A percentile compares a stretch with the other conserved stretches of the same genome.
phyloP scores from a whole-genome alignment of 2,329 filamentous ascomycete genomes.

The Penicillium sp. region DNA sequence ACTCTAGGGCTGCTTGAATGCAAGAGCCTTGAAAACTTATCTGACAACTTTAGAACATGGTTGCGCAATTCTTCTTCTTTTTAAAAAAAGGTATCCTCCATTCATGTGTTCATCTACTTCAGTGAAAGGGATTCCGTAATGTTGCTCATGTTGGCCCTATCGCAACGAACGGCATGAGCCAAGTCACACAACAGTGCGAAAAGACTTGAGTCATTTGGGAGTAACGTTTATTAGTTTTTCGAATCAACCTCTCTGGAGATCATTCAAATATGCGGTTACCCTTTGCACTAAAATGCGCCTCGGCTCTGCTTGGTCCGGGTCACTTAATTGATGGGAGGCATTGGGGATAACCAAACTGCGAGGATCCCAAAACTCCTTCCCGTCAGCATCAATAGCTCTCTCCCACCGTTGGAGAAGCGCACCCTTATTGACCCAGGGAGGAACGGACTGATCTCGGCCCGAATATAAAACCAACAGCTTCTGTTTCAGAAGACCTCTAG shows the following conservation, averaged over 20 bases:
- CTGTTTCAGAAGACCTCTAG: constrained; percentile 34
- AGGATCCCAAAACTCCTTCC: constrained; percentile 44
- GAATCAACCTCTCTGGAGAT: constrained; percentile 15
- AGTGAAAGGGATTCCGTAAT: too few species aligned
- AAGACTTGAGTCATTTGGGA: neutral
- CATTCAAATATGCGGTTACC: constrained; percentile 53
- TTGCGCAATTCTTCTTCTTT: too few species aligned
- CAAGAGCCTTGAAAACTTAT: too few species aligned
- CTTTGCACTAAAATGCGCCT: constrained; percentile 51
- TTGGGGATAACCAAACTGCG: constrained; percentile 48
- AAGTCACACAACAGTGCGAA: too few species aligned
- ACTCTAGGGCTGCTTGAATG: too few species aligned
- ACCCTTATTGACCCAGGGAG: constrained; percentile 46
- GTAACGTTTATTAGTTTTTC: neutral
- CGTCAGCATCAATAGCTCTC: constrained; percentile 34
- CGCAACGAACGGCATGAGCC: too few species aligned
- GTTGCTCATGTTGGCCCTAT: too few species aligned
- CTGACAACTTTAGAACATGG: too few species aligned
- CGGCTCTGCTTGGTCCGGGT: constrained; percentile 39
- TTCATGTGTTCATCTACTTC: too few species aligned
- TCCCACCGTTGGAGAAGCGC: constrained; percentile 43
- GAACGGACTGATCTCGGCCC: constrained; percentile 47
- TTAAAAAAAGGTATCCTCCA: too few species aligned
- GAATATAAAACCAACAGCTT: constrained; percentile 47
- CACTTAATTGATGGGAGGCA: constrained; percentile 36